These are phyloP conservation scores for Aspergillus sergii DNA, from an alignment of 2,329 filamentous ascomycete genomes.

Conservation along the genomic window DNA sequence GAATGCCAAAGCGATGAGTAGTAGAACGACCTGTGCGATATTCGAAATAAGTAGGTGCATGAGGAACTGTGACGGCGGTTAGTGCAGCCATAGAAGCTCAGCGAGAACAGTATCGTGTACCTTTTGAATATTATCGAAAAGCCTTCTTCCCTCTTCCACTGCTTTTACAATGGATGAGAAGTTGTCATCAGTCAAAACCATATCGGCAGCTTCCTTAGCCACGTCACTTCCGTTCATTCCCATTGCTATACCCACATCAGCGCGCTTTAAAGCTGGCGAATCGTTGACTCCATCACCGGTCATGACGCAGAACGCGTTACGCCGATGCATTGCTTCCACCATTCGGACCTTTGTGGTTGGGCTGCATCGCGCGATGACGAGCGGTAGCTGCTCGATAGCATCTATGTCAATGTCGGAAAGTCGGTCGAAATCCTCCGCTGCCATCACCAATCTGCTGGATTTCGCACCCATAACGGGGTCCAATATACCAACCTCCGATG, in stretches of 20 bases:
- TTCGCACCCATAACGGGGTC: slow-evolving; percentile 46
- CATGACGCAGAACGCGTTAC: slow-evolving; percentile 78
- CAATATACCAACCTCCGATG: slow-evolving; percentile 60
- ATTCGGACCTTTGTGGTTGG: slow-evolving; percentile 87
- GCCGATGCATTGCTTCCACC: slow-evolving; percentile 83
- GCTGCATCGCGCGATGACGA: slow-evolving; percentile 82
- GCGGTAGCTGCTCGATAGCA: slow-evolving; percentile 70
- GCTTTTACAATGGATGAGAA: slow-evolving; percentile 84
- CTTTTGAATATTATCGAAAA: slow-evolving; percentile 89
- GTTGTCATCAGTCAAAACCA: slow-evolving; percentile 72
- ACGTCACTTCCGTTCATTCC: slow-evolving; percentile 81
- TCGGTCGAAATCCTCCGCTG: slow-evolving; percentile 58
- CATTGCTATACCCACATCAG: slow-evolving; percentile 89
- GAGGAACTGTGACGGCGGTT: slow-evolving; percentile 57
- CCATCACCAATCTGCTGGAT: slow-evolving; percentile 52
- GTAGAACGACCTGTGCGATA: slow-evolving; percentile 78
- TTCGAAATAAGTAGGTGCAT: slow-evolving; percentile 78
- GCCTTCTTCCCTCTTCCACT: slow-evolving; percentile 78
- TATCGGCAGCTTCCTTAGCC: slow-evolving; percentile 74
- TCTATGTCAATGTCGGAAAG: slow-evolving; percentile 61
- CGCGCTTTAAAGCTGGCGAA: slow-evolving; percentile 75
- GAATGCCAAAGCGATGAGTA: slow-evolving; percentile 80
- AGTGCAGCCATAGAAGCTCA: slow-evolving; percentile 31
- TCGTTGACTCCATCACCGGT: slow-evolving; percentile 89
- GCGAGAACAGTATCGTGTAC: slow-evolving; percentile 3